phyloP scores from a whole-genome alignment of 768 basidiomycete genomes.

The Obba rivulosa region DNA sequence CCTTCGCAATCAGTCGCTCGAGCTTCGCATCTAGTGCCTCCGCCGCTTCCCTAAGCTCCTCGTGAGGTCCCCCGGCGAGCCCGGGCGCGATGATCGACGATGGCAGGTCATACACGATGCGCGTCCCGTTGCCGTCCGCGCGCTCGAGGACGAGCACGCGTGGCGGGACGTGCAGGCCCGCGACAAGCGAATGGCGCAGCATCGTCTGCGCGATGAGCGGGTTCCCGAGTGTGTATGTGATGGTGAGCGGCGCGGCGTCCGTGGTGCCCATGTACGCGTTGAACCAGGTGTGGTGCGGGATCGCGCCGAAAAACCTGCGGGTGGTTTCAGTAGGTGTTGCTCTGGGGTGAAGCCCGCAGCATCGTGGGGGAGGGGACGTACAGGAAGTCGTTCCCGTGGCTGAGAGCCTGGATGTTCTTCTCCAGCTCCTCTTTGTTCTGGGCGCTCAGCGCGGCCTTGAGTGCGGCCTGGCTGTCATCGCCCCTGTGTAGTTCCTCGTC shows the following conservation, averaged over 20 bases:
- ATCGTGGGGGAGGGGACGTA: constrained; percentile 21
- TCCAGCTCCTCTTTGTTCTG: constrained; percentile 34
- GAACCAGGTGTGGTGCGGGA: constrained; percentile 9
- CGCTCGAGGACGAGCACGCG: constrained; percentile 40
- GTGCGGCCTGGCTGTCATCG: constrained; percentile 24
- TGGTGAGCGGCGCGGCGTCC: neutral
- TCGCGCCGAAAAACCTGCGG: constrained; percentile 10
- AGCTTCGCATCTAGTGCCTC: constrained; percentile 39
- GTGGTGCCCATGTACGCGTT: constrained; percentile 3
- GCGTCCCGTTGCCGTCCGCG: constrained; percentile 31
- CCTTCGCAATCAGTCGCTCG: constrained; percentile 31
- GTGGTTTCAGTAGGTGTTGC: neutral
- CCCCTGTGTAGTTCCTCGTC: constrained; percentile 37
- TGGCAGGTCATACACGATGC: constrained; percentile 42
- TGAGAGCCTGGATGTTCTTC: constrained; percentile 24
- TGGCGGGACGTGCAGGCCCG: constrained; percentile 40
- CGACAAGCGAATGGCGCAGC: constrained; percentile 34
- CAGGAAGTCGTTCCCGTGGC: constrained; percentile 39
- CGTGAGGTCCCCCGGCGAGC: constrained; percentile 24
- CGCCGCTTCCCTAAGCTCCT: constrained; percentile 28
- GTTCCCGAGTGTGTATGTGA: constrained; percentile 46
- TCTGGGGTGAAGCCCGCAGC: too few relatives aligned
- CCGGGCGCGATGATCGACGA: constrained; percentile 37
- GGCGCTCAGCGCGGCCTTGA: constrained; percentile 12
- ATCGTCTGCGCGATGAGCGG: constrained; percentile 45